Conservation (phyloP, 352 stramenopile species). For the Saprolegnia diclina region DNA sequence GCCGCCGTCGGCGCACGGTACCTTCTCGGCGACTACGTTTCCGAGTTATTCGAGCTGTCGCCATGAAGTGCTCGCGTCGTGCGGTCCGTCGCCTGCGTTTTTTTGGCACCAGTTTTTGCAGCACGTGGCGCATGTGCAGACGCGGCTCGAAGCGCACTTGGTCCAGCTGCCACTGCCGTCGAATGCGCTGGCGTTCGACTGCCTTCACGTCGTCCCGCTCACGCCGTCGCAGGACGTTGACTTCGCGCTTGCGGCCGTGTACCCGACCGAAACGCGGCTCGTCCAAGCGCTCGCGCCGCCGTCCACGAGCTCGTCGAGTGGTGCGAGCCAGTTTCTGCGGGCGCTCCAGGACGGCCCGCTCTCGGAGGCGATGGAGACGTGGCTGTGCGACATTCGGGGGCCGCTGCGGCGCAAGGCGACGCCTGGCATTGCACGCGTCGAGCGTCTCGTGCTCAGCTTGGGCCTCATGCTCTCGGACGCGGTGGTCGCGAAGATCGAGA, state of each 20-base stretch:
- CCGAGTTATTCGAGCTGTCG: constrained; percentile 19
- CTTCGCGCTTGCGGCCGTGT: constrained; percentile 20
- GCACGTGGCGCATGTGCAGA: background rate
- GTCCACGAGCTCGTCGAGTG: background rate
- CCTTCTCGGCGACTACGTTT: constrained; percentile 9
- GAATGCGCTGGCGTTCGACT: constrained; percentile 3
- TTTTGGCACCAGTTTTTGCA: constrained; percentile 2
- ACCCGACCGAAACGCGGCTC: constrained; percentile 9
- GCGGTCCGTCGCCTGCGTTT: background rate
- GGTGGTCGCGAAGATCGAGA: background rate
- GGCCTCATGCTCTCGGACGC: background rate
- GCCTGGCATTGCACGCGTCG: background rate
- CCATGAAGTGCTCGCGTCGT: constrained; percentile 15
- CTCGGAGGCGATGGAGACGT: background rate
- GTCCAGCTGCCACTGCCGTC: constrained; percentile 1
- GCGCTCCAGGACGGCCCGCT: background rate
- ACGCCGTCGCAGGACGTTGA: constrained; percentile 5
- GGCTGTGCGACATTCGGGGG: background rate
- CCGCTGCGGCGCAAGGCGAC: background rate
- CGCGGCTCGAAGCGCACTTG: background rate
- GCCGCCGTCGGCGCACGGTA: constrained; percentile 19
- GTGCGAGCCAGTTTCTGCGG: background rate
- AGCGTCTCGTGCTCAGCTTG: constrained; percentile 2
- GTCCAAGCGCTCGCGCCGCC: constrained; percentile 6
- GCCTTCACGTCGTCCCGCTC: constrained; percentile 7